A percentile compares a stretch with the other conserved stretches of the same genome.
Evolutionary conservation across 208 protist genomes (phyloP).

Genomic region (Leishmania mexicana): DNA sequence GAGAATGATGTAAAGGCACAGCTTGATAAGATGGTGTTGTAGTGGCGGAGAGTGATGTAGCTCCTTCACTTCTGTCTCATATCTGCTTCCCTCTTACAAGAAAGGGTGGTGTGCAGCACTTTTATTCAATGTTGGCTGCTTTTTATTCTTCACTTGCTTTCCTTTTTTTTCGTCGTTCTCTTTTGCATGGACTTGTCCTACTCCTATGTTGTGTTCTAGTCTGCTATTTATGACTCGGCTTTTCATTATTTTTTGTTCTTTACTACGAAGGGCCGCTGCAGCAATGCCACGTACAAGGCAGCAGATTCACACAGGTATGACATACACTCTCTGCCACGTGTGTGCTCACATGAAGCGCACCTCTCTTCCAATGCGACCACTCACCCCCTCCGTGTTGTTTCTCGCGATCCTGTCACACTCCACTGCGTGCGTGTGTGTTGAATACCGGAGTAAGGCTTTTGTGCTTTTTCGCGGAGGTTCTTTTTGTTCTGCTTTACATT

Average conservation of each 20-base stretch:
- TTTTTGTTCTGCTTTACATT: background rate
- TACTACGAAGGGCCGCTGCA: background rate
- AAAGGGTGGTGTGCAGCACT: background rate
- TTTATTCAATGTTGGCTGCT: background rate
- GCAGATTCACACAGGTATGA: slow-evolving; percentile 9
- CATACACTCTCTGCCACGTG: slow-evolving; percentile 9
- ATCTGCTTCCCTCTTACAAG: slow-evolving; percentile 11
- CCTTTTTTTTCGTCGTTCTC: slow-evolving; percentile 13
- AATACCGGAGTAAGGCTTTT: background rate
- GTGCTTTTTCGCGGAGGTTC: background rate
- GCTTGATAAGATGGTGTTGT: slow-evolving; percentile 66
- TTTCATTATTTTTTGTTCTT: background rate
- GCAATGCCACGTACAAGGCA: background rate
- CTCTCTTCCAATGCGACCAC: background rate
- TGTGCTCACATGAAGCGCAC: background rate
- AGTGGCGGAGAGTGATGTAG: background rate
- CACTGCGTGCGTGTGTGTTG: background rate
- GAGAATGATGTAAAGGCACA: slow-evolving; percentile 72
- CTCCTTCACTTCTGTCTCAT: background rate
- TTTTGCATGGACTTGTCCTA: background rate
- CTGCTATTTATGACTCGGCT: background rate
- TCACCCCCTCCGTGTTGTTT: background rate
- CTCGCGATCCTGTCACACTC: background rate
- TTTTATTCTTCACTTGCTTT: background rate
- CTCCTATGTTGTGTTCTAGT: background rate